Conservation (phyloP, 176 grass and related monocot species). For the Juncus inflexus region DNA sequence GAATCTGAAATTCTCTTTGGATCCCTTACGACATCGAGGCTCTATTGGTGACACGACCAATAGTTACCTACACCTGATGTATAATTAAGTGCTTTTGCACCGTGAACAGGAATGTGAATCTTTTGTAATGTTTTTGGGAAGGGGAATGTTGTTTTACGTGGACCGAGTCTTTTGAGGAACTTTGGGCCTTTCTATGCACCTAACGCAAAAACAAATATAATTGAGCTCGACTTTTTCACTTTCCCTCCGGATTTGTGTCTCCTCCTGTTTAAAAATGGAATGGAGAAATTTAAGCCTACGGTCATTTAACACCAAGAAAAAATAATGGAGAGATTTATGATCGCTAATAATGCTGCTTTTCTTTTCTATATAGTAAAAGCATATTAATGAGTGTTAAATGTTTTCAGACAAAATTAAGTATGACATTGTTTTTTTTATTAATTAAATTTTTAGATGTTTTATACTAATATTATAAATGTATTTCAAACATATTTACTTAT, state of each 20-base stretch:
- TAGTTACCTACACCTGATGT: constrained; percentile 5
- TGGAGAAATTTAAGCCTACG: background rate
- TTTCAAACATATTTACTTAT: too few relatives aligned
- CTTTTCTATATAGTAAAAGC: background rate
- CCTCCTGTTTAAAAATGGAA: constrained; percentile 11
- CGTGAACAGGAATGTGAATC: too few relatives aligned
- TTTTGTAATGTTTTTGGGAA: background rate
- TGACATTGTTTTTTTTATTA: too few relatives aligned
- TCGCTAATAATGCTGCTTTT: background rate
- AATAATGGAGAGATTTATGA: background rate
- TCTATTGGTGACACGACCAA: constrained; percentile 12
- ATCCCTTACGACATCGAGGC: constrained; percentile 22
- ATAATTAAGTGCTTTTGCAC: background rate
- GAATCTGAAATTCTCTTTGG: constrained; percentile 18
- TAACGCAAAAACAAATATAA: constrained; percentile 23
- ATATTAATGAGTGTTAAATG: too few relatives aligned
- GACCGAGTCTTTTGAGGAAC: constrained; percentile 7
- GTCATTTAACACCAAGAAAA: too few relatives aligned
- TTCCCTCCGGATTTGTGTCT: background rate
- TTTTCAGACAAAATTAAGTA: too few relatives aligned
- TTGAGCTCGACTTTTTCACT: constrained; percentile 10
- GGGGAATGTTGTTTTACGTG: background rate
- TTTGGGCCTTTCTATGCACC: constrained; percentile 24
- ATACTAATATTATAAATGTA: too few relatives aligned
- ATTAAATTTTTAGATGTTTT: too few relatives aligned